Evolutionary conservation across 2,329 filamentous ascomycete genomes (phyloP), one percentile per base, ranked within the genome.

Genomic region (Pyrenochaeta sp.): DNA sequence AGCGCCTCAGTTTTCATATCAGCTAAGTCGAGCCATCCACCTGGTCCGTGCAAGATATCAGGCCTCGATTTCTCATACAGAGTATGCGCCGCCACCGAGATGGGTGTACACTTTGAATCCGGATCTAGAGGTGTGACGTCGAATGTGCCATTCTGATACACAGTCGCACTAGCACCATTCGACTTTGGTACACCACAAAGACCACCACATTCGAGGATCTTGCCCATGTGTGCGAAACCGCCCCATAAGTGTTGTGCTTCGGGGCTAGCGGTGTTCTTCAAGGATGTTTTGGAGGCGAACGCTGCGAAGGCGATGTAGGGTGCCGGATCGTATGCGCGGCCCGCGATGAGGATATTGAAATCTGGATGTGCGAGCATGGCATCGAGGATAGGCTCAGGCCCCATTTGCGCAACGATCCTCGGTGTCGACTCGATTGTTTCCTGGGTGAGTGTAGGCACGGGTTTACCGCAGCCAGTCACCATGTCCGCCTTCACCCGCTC

Each of bases 51-150:
- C 1, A 86, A 64, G 1, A 82, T 63, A 65, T 86, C 84, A 0
- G 85, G 84, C 15, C 84, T 67, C 0, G 79, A 77, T 58, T 86
- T 86, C 72, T 86, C 84, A 50, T 86, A 86, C 9, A 86, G 67
- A 0, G 83, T 81, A 59, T 86, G 84, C 0, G 84, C 82, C 0
- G 83, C 83, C 0, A 86, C 83, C 0, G 80, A 81, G 0, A 81
- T 53, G 0, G 82, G 78, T 0, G 81, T 85, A 58, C 84, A 86
- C 1, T 71, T 72, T 0, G 79, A 74, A 0, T 61, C 59, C 0
- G 79, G 74, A 5, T 76, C 72, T 0, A 80, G 64, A 0, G 84
- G 83, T 2, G 67, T 64, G 2, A 86, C 73, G 43, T 85, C 82
- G 52, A 86, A 86, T 1, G 65, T 72, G 0, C 82, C 80, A 15